Evolutionary conservation across 306 rosid species (phyloP), one percentile per base, ranked within the genome.

Genomic region (Vicia sativa): DNA sequence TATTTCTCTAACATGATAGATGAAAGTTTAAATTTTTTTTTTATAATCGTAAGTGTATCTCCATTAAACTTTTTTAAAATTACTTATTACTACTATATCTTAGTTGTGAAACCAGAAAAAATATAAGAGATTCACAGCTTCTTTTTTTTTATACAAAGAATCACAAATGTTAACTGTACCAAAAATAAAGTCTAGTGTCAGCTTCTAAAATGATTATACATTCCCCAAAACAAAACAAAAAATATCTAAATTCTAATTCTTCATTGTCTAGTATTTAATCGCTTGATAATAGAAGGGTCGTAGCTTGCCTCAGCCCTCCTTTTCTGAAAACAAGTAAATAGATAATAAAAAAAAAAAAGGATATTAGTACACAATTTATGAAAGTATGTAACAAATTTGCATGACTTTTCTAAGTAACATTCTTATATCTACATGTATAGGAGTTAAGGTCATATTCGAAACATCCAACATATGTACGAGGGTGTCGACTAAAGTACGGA

Each of bases 231-330:
- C 35, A n/a, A 42, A 13, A n/a, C n/a, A 19, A 53, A 45, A 29
- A 21, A 28, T 10, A 11, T 57, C 43, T 66, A 59, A 21, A 52
- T 52, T 26, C 44, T 66, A 42, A 50, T 41, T 37, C 54, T 12
- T 73, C 67, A 59, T 29, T 57, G 68, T 59, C 70, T 66, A 5
- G 64, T 42, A 78, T 67, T 68, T 55, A 39, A 37, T 62, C 78
- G 54, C 67, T 73, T 73, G 75, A 15, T 8, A 67, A 54, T 62
- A 35, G 78, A 72, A 21, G 78, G 75, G 53, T 52, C 61, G 8
- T 52, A 53, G 82, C 56, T 78, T 34, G 71, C 46, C 38, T 54
- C 72, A 18, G 75, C 62, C 63, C 38, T 73, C 67, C 78, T 78
- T 68, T 73, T 78, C 82, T 78, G 75, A 52, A 65, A 23, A 49